Evolutionary conservation across 2,329 filamentous ascomycete species (phyloP).

Genomic region (Diplodia corticola): DNA sequence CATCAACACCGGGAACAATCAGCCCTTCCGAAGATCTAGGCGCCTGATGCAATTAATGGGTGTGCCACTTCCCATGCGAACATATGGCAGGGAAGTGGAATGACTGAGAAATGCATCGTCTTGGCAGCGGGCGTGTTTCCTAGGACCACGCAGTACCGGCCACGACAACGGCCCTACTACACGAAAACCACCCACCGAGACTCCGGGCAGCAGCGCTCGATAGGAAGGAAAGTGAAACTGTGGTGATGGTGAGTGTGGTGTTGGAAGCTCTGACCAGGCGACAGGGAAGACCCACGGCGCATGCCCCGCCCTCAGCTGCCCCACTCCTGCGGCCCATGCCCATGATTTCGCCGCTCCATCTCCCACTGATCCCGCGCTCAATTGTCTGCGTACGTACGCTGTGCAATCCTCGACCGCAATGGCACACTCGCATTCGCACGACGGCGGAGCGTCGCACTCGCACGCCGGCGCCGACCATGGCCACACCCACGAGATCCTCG

Average conservation of each 20-base stretch:
- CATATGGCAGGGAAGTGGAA: too few species aligned
- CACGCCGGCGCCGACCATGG: slow-evolving; percentile 69
- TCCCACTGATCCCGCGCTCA: background rate
- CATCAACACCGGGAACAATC: too few species aligned
- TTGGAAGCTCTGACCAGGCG: slow-evolving; percentile 9
- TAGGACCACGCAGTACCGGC: too few species aligned
- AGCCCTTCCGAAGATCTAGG: too few species aligned
- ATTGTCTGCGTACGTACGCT: background rate
- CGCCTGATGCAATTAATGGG: too few species aligned
- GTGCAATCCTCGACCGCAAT: background rate
- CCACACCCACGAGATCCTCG: slow-evolving; percentile 92
- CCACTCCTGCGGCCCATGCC: background rate
- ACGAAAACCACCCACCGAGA: too few species aligned
- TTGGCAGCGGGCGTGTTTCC: too few species aligned
- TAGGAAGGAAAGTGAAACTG: background rate
- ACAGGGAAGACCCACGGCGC: background rate
- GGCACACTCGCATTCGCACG: slow-evolving; percentile 53
- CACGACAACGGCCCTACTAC: too few species aligned
- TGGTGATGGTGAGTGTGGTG: background rate
- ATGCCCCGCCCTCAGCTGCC: slow-evolving; percentile 3
- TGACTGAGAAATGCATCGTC: too few species aligned
- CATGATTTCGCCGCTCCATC: background rate
- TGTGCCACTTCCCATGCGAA: too few species aligned
- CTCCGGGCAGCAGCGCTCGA: background rate
- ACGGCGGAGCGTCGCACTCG: slow-evolving; percentile 47